phyloP scores from a whole-genome alignment of 2,329 filamentous ascomycete genomes.

The Pseudogymnoascus sp. region DNA sequence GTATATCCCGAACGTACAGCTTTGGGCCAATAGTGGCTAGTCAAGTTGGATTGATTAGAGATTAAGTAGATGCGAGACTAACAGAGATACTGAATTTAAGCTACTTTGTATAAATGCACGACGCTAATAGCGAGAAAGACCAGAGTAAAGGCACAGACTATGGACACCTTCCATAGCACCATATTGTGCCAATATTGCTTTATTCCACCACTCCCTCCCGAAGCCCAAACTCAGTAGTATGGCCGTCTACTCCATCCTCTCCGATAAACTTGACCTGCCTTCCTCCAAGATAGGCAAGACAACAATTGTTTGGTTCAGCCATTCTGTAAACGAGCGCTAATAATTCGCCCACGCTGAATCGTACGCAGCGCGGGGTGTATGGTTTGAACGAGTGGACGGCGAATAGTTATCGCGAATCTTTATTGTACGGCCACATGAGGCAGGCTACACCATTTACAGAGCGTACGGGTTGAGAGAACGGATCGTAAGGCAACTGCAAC shows the following conservation, averaged over 20 bases:
- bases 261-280: not conserved
- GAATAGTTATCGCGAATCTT: not conserved
- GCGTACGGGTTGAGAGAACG: constrained; percentile 75
- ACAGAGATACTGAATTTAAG: constrained; percentile 8
- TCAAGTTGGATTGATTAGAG: constrained; percentile 1
- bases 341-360: constrained; percentile 1
- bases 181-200: constrained; percentile 7
- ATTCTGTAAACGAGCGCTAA: constrained; percentile 6
- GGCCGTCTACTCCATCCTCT: not conserved
- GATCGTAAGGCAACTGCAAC: constrained; percentile 67
- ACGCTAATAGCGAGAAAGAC: constrained; percentile 7
- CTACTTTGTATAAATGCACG: constrained; percentile 7
- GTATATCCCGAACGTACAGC: not conserved
- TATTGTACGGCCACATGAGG: not conserved
- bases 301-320: constrained; percentile 1
- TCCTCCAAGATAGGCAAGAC: not conserved
- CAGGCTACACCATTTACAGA: constrained; percentile 32
- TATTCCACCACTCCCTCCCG: not conserved
- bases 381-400: constrained; percentile 1
- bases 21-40: not conserved
- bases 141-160: not conserved
- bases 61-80: constrained; percentile 6
- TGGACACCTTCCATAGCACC: not conserved
- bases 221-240: constrained; percentile 2
- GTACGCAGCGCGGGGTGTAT: not conserved